phyloP scores from a whole-genome alignment of 2,329 filamentous ascomycete species.

The Colletotrichum incanum region DNA sequence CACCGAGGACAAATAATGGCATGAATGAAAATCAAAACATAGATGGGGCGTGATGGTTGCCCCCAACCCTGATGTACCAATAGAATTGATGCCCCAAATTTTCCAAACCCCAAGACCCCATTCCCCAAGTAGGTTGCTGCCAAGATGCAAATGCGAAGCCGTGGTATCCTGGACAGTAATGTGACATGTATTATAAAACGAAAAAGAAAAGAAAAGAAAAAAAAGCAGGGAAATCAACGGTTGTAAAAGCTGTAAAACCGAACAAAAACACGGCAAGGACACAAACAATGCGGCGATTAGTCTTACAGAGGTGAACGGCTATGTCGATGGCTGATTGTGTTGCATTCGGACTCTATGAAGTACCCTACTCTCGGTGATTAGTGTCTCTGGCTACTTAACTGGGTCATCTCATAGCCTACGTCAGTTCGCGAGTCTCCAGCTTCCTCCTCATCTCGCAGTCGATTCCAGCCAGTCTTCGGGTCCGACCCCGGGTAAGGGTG shows the following conservation, averaged over 20 bases:
- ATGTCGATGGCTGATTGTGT: conserved; percentile 22
- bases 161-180: neutral
- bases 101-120: neutral
- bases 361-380: conserved; percentile 40
- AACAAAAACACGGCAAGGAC: conserved; percentile 7
- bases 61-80: conserved; percentile 42
- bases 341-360: conserved; percentile 28
- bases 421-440: conserved; percentile 52
- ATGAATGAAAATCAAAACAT: conserved; percentile 41
- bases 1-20: conserved; percentile 73
- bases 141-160: conserved; percentile 22
- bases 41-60: conserved; percentile 40
- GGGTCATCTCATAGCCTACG: conserved; percentile 58
- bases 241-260: neutral
- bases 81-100: conserved; percentile 41
- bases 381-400: conserved; percentile 43
- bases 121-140: conserved; percentile 10
- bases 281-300: neutral
- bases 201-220: neutral
- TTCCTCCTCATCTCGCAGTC: conserved; percentile 70
- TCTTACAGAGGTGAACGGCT: neutral
- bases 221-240: neutral
- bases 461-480: conserved; percentile 54
- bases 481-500: conserved; percentile 64
- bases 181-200: neutral